Percentiles rank a stretch among this genome's conserved stretches.
Conservation (phyloP, 306 rosid species). For the Castanea mollissima region DNA sequence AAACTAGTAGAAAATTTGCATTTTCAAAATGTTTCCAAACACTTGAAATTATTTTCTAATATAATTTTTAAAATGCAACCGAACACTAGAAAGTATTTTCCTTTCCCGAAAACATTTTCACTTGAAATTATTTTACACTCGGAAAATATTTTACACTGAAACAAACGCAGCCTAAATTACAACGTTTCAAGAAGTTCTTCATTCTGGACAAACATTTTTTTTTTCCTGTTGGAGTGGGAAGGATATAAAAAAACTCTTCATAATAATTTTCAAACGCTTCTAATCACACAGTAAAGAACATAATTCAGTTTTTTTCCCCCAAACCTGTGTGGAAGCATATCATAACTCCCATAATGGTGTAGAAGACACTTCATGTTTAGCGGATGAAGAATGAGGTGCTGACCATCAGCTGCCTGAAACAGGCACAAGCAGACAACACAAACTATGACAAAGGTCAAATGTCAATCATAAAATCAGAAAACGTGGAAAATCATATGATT, state of each 20-base stretch:
- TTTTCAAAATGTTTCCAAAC: no score
- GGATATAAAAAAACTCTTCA: not conserved
- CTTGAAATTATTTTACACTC: no score
- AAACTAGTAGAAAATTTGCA: no score
- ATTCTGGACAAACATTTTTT: not conserved
- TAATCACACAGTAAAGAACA: slow-evolving; percentile 8
- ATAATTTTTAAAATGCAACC: no score
- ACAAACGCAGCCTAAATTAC: not conserved
- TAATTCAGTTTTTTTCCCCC: slow-evolving; percentile 10
- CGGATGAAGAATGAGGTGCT: slow-evolving; percentile 93
- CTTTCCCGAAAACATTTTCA: no score
- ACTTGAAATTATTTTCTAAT: no score
- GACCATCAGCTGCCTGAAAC: slow-evolving; percentile 94
- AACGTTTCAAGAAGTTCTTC: not conserved
- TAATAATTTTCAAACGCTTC: not conserved
- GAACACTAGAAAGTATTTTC: no score
- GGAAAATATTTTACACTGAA: no score
- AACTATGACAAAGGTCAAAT: slow-evolving; percentile 13
- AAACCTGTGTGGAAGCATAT: slow-evolving; percentile 84
- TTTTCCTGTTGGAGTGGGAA: not conserved
- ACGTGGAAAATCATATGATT: not conserved
- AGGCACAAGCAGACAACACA: slow-evolving; percentile 27
- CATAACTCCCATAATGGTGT: slow-evolving; percentile 74
- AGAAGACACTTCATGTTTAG: slow-evolving; percentile 86
- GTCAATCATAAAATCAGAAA: slow-evolving; percentile 2